These are phyloP conservation scores for Delonix regia DNA, from an alignment of 306 rosid species.

Conservation along the genomic window DNA sequence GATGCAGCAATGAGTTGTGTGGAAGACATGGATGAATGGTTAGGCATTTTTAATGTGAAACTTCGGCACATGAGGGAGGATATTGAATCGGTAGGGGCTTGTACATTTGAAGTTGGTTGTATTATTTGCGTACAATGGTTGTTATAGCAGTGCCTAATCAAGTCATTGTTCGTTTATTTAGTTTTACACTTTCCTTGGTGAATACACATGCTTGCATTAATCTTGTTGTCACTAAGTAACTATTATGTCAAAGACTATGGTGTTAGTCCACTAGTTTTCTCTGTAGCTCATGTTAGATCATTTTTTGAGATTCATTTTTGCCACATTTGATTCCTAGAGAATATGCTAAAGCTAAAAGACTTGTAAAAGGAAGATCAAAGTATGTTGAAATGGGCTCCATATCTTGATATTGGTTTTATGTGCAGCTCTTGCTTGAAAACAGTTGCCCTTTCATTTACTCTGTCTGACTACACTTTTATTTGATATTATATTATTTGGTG, in stretches of 20 bases:
- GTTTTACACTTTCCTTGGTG: background rate
- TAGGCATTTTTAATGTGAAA: slow-evolving; percentile 86
- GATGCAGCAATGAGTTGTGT: slow-evolving; percentile 83
- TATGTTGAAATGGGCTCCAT: slow-evolving; percentile 3
- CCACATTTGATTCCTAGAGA: background rate
- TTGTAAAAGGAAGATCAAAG: background rate
- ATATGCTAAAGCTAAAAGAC: background rate
- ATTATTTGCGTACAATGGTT: slow-evolving; percentile 35
- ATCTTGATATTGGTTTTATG: slow-evolving; percentile 19
- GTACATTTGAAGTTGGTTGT: slow-evolving; percentile 19
- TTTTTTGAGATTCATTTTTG: slow-evolving; percentile 19
- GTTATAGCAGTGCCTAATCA: slow-evolving; percentile 8
- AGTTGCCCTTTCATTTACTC: slow-evolving; percentile 4
- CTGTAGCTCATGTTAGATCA: slow-evolving; percentile 12
- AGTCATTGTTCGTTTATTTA: slow-evolving; percentile 14
- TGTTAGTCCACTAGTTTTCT: slow-evolving; percentile 16
- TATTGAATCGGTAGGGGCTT: slow-evolving; percentile 81
- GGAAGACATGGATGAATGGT: slow-evolving; percentile 99
- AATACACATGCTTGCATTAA: slow-evolving; percentile 19
- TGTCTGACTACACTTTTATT: background rate
- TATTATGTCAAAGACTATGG: background rate
- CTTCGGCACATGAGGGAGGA: slow-evolving; percentile 99
- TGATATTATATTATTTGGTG: background rate
- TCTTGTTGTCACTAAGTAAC: background rate
- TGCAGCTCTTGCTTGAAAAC: slow-evolving; percentile 1